phyloP scores from a whole-genome alignment of 1,139 yeast genomes.

The Pneumocystis canis region DNA sequence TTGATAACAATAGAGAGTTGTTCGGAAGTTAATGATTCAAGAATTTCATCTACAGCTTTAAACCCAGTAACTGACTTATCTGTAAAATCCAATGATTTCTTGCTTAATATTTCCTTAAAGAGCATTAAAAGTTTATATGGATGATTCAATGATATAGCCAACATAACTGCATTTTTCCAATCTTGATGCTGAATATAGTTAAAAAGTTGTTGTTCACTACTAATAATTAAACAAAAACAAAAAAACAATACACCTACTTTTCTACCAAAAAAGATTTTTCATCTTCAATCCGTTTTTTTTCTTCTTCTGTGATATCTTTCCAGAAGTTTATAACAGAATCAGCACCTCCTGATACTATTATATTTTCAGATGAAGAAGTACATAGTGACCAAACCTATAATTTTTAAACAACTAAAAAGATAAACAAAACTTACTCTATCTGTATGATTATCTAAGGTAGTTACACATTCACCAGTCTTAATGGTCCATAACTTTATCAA shows the following conservation, averaged over 20 bases:
- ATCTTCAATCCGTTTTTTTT: slow-evolving; percentile 35
- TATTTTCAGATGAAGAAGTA: slow-evolving; percentile 47
- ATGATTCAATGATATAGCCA: slow-evolving; percentile 74
- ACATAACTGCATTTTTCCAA: slow-evolving; percentile 76
- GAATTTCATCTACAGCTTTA: slow-evolving; percentile 47
- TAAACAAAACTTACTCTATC: slow-evolving; percentile 34
- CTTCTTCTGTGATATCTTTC: slow-evolving; percentile 73
- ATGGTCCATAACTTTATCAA: slow-evolving; percentile 81
- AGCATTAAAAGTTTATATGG: slow-evolving; percentile 72
- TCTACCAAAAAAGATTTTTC: slow-evolving; percentile 47
- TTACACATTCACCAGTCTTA: slow-evolving; percentile 57
- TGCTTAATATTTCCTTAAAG: slow-evolving; percentile 37
- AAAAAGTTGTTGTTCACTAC: slow-evolving; percentile 54
- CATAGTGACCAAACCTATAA: slow-evolving; percentile 66
- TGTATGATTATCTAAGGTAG: slow-evolving; percentile 79
- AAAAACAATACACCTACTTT: slow-evolving; percentile 25
- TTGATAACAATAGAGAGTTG: slow-evolving; percentile 48
- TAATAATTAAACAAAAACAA: not conserved
- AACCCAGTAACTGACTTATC: slow-evolving; percentile 47
- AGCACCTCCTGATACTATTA: slow-evolving; percentile 77
- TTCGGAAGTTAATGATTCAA: slow-evolving; percentile 42
- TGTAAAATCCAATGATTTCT: slow-evolving; percentile 24
- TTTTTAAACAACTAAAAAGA: not conserved
- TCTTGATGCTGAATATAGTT: slow-evolving; percentile 57
- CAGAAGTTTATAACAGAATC: slow-evolving; percentile 83